Conservation (phyloP, 192 early-diverging fungal species). For the Dissophora globulifera region DNA sequence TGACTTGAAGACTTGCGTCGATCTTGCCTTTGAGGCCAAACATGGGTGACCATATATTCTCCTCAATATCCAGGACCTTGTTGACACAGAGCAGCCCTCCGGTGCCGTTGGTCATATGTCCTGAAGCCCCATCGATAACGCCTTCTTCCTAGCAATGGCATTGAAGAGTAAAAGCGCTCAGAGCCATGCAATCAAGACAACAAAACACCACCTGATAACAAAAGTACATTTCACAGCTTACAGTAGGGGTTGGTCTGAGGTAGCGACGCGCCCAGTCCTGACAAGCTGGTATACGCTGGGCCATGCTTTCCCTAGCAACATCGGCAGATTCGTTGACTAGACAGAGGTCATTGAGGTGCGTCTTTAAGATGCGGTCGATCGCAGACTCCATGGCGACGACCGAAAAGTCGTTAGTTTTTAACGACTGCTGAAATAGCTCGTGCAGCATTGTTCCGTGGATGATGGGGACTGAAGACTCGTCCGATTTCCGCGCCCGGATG, state of each 20-base stretch:
- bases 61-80: constrained; percentile 88
- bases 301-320: constrained; percentile 57
- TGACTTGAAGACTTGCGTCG: constrained; percentile 74
- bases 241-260: constrained; percentile 25
- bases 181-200: too few relatives aligned
- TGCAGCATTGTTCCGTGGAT: constrained; percentile 89
- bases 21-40: constrained; percentile 95
- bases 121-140: constrained; percentile 1
- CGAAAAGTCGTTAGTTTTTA: constrained; percentile 71
- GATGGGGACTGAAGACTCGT: constrained; percentile 61
- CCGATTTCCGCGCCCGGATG: constrained; percentile 62
- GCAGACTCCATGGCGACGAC: constrained; percentile 52
- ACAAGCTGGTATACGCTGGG: constrained; percentile 62
- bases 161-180: too few relatives aligned
- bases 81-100: constrained; percentile 60
- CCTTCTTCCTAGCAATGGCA: constrained; percentile 25
- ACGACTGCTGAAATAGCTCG: constrained; percentile 76
- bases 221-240: constrained; percentile 6
- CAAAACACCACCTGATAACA: background rate
- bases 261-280: constrained; percentile 61
- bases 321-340: constrained; percentile 72
- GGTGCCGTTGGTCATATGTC: background rate
- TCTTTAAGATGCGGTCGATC: constrained; percentile 63
- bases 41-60: constrained; percentile 90
- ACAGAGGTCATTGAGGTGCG: constrained; percentile 76